Base-by-base conservation (phyloP, 352 stramenopile genomes). In the Phytophthora parvispora region DNA sequence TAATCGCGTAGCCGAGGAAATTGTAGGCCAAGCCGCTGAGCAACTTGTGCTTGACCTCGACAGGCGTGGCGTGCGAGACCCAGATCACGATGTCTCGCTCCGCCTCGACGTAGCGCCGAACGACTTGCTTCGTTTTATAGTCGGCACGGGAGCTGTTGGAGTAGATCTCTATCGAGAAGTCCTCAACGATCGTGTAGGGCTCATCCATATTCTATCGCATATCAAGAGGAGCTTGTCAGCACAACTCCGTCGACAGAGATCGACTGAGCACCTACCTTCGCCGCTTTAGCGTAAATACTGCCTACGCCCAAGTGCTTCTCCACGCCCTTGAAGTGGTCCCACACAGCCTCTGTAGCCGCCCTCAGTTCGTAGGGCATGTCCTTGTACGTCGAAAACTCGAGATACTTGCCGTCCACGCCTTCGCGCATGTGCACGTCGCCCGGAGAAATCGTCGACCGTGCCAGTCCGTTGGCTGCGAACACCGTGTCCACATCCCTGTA, bases 81-180 rank as follows among this genome's bases (percentile, higher is more conserved):
- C 81, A 90, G 20, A 88, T 83, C 45, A 92, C 81, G 34, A 92
- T 77, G 18, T 88, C 69, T 51, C 81, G 81, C 42, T 87, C 81
- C 12, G 69, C 49, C 31, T 90, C 80, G 2, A 87, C 63, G 64
- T 84, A 89, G 18, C 84, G 80, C 16, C 81, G 76, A 42, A 89
- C 61, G 31, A 92, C 74, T 60, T 89, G 80, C 66, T 87, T 80
- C 6, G 84, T 76, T 20, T 77, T 74, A 64, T 88, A 85, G 50
- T 83, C 64, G 24, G 78, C 78, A 22, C 70, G 69, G 34, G 72
- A 88, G 51, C 68, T 80, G 71, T 87, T 86, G 13, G 67, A 80
- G 36, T 78, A 68, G 28, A 89, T 63, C 68, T 92, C 81, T 8
- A 89, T 54, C 18, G 80, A 77, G 55, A 87, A 86, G 54, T 83